Evolutionary conservation across 2,329 filamentous ascomycete genomes (phyloP), one percentile per base, ranked within the genome.

Genomic region (Cyphellophora attinorum): DNA sequence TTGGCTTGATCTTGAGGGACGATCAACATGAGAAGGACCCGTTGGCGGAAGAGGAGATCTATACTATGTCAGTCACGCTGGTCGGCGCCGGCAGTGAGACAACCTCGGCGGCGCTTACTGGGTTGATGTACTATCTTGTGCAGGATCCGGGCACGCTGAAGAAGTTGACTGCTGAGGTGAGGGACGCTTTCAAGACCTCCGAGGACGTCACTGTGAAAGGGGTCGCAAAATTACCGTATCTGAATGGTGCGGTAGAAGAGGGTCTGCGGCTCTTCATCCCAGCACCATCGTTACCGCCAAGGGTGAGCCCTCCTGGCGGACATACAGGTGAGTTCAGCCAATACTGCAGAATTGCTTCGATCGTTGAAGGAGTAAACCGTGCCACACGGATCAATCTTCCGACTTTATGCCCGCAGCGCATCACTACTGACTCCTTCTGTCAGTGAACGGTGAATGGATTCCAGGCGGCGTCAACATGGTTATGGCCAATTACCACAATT

Each of bases 31-130:
- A 51, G 32, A 44, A 48, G 5, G 41, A 41, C 27, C 40, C 40
- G 1, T 10, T 30, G 15, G 25, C n/a, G n/a, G 17, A 30, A 3
- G 11, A 14, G 5, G 34, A 37, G 15, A n/a, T 23, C 23, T 14
- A 34, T n/a, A n/a, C 32, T 4, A 21, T 5, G 23, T 21, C 27
- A 10, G 13, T 12, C 11, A 4, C 30, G 4, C 44, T 55, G 14
- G 50, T 70, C 18, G 50, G 65, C 12, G 67, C 65, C 6, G 67
- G 68, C 5, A 65, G 62, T 2, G 68, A 72, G 46, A 72, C 68
- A 4, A 70, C 67, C 1, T 63, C 68, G 0, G 70, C 66, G 0
- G 50, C 64, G 3, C 52, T 72, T 2, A 56, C 54, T 0, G 60
- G 59, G 1, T 51, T 49, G 8, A 52, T 52, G 3, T 70, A 58